Evolutionary conservation across 306 rosid species (phyloP).

Genomic region (Lathyrus oleraceus): DNA sequence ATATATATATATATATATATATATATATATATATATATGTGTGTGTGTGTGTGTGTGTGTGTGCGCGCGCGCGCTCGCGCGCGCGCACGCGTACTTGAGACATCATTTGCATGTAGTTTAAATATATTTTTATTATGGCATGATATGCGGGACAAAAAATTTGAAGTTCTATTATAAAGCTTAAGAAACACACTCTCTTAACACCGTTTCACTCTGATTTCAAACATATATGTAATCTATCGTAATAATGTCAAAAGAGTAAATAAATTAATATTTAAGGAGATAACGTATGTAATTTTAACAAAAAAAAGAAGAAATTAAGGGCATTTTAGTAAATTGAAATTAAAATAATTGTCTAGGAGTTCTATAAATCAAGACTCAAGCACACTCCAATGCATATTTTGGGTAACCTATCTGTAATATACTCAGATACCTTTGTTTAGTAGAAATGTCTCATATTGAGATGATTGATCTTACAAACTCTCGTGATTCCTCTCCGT

Average conservation of each 20-base stretch:
- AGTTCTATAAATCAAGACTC: conserved; percentile 6
- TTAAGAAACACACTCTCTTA: background rate
- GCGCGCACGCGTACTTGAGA: too few species aligned
- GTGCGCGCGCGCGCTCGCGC: too few species aligned
- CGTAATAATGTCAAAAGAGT: background rate
- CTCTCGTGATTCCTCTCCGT: conserved; percentile 1
- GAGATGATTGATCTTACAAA: conserved; percentile 28
- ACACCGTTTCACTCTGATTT: background rate
- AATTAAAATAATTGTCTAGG: background rate
- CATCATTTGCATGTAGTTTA: background rate
- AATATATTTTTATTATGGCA: background rate
- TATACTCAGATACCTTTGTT: background rate
- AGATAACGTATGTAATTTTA: background rate
- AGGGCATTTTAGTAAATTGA: background rate
- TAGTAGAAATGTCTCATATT: background rate
- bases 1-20: too few species aligned
- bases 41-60: too few species aligned
- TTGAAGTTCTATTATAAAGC: background rate
- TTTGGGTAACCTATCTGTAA: background rate
- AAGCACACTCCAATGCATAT: background rate
- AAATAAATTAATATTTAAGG: background rate
- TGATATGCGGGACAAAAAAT: background rate
- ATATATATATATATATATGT: too few species aligned
- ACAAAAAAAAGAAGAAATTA: background rate
- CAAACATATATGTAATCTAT: background rate